Base-by-base conservation (phyloP, 768 basidiomycete genomes). In the Lentinula aciculospora region DNA sequence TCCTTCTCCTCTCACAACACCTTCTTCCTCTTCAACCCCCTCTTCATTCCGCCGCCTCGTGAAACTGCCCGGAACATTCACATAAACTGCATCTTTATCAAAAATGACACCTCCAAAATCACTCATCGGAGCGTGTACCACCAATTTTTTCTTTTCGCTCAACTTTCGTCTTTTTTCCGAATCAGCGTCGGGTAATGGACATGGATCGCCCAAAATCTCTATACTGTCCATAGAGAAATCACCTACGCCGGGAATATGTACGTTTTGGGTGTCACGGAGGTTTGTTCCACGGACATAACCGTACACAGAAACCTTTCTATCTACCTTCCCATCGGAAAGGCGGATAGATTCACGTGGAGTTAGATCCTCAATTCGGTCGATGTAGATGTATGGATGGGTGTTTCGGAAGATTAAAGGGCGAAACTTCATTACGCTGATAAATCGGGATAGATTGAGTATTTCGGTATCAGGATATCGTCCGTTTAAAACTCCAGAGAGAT, bases 341-440 rank as follows among this genome's bases (percentile, higher is more conserved):
- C 94, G 83, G 21, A 98, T 74, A 44, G 80, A 74, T 68, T 98
- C 94, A 25, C 94, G 83, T 0, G 94, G 82, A 0, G 97, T 99
- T 40, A 98, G 82, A 66, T 98, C 97, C 66, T 98, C 94, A 2
- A 99, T 74, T 32, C 97, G 88, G 72, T 99, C 97, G 12, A 88
- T 93, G 32, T 98, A 84, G 46, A 99, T 79, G 74, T 98, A 98
- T 1, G 96, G 91, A 69, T 99, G 97, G 31, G 84, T 77, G 68
- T 99, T 99, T 53, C 96, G 83, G 78, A 98, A 99, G 39, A 97
- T 79, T 58, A 99, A 84, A 1, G 97, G 97, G 31, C 97, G 88
- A 76, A 99, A 99, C 71, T 98, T 99, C 88, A 98, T 97, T 63
- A 98, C 93, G 42, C 86, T 85, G 64, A 99, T 91, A 79, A 98